Evolutionary conservation across 495 filamentous ascomycete genomes (phyloP).

Genomic region (Penicillium egyptiacum): DNA sequence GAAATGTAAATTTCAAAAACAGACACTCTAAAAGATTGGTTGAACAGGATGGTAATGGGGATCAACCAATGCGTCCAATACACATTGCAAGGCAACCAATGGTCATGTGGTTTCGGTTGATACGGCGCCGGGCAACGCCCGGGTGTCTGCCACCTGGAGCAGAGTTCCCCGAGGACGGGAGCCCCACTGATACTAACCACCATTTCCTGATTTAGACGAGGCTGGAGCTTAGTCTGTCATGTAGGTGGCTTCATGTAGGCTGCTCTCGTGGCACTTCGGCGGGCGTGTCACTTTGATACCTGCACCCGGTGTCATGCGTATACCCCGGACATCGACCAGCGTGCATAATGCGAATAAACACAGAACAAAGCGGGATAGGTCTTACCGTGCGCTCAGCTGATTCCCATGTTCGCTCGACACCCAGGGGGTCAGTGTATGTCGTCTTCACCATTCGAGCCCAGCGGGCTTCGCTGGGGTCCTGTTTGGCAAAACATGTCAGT

Average conservation of each 20-base stretch:
- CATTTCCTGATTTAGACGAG: too few species aligned
- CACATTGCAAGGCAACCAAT: conserved; percentile 3
- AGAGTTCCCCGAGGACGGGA: background rate
- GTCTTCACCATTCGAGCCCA: conserved; percentile 73
- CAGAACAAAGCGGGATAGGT: conserved; percentile 1
- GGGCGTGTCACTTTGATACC: background rate
- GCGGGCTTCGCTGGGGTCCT: conserved; percentile 60
- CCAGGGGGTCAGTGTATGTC: conserved; percentile 71
- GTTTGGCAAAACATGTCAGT: background rate
- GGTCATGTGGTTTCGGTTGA: background rate
- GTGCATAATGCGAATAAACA: conserved; percentile 9
- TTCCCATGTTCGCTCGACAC: conserved; percentile 73
- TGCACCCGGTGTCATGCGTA: background rate
- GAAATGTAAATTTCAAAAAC: background rate
- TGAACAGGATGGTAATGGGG: background rate
- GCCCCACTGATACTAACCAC: background rate
- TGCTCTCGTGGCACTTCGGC: background rate
- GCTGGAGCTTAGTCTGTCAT: background rate
- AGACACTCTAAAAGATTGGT: background rate
- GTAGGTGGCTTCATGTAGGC: background rate
- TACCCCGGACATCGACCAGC: background rate
- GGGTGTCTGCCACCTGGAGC: background rate
- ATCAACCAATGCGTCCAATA: background rate
- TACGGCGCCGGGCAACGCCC: background rate
- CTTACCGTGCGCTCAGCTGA: conserved; percentile 68